Evolutionary conservation across 2,329 filamentous ascomycete species (phyloP).

Genomic region (Phymatotrichopsis omnivora): DNA sequence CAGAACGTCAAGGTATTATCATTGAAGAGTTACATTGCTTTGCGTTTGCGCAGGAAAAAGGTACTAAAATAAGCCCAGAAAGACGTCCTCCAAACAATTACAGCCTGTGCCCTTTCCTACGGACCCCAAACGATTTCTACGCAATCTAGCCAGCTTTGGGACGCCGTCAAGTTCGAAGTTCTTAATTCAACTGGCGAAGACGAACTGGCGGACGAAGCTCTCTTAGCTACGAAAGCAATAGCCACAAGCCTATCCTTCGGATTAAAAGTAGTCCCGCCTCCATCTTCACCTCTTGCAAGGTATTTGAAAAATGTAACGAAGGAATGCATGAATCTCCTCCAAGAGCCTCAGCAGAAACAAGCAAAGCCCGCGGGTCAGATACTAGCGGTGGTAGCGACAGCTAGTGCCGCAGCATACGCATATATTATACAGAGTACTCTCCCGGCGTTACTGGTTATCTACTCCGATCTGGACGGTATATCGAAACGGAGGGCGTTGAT

Average conservation of each 20-base stretch:
- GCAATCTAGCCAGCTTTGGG: constrained; percentile 57
- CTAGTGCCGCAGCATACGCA: constrained; percentile 46
- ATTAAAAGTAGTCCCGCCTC: constrained; percentile 34
- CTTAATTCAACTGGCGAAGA: constrained; percentile 52
- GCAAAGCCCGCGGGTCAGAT: constrained; percentile 55
- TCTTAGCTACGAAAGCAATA: constrained; percentile 47
- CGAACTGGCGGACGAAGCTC: constrained; percentile 50
- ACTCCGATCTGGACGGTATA: constrained; percentile 51
- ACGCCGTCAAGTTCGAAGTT: constrained; percentile 59
- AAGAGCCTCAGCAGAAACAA: constrained; percentile 59
- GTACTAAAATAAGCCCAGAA: constrained; percentile 40
- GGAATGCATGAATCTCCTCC: constrained; percentile 57
- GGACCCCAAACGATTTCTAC: constrained; percentile 49
- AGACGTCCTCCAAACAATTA: constrained; percentile 54
- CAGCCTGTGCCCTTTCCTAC: constrained; percentile 50
- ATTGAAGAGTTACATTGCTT: constrained; percentile 1
- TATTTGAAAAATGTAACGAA: constrained; percentile 53
- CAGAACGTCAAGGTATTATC: constrained; percentile 51
- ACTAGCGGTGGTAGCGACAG: constrained; percentile 46
- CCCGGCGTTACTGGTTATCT: constrained; percentile 49
- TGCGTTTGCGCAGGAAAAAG: too few species aligned
- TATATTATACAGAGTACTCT: constrained; percentile 47
- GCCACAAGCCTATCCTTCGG: constrained; percentile 45
- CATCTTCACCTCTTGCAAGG: constrained; percentile 39
- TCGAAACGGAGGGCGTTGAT: constrained; percentile 53